Conservation (phyloP, 2,329 filamentous ascomycete species). For the Botrytis aclada region DNA sequence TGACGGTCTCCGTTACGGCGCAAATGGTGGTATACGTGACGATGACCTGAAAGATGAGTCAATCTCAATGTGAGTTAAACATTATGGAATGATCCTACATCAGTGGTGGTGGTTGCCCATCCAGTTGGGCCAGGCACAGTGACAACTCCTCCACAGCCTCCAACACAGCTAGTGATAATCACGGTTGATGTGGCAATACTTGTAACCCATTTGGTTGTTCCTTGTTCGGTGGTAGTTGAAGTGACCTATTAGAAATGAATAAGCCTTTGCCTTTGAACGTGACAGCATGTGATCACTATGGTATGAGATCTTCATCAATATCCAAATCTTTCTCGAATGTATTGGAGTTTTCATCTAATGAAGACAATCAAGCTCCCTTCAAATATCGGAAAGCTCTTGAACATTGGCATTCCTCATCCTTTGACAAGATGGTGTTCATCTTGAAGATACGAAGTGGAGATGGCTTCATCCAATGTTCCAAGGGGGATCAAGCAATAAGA, state of each 20-base stretch:
- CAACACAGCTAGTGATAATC: slow-evolving; percentile 15
- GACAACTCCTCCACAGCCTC: slow-evolving; percentile 15
- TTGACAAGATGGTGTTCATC: neutral
- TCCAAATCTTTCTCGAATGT: neutral
- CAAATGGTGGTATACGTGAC: slow-evolving; percentile 20
- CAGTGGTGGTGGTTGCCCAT: slow-evolving; percentile 17
- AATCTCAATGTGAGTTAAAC: neutral
- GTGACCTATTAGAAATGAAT: slow-evolving; percentile 7
- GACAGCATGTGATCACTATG: neutral
- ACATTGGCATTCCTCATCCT: neutral
- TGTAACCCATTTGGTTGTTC: slow-evolving; percentile 6
- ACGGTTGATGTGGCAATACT: slow-evolving; percentile 9
- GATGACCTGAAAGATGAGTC: slow-evolving; percentile 11
- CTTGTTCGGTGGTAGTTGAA: slow-evolving; percentile 7
- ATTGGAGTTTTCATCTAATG: neutral
- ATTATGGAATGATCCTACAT: neutral
- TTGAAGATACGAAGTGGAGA: neutral
- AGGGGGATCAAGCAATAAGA: neutral
- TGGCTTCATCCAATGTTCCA: neutral
- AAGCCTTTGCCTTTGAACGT: neutral
- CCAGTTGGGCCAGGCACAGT: slow-evolving; percentile 19
- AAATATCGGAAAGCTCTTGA: neutral
- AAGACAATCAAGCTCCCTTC: neutral
- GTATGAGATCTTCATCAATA: neutral
- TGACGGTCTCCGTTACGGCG: neutral